phyloP scores from a whole-genome alignment of 495 filamentous ascomycete genomes.

The Hypoxylon lenormandii region DNA sequence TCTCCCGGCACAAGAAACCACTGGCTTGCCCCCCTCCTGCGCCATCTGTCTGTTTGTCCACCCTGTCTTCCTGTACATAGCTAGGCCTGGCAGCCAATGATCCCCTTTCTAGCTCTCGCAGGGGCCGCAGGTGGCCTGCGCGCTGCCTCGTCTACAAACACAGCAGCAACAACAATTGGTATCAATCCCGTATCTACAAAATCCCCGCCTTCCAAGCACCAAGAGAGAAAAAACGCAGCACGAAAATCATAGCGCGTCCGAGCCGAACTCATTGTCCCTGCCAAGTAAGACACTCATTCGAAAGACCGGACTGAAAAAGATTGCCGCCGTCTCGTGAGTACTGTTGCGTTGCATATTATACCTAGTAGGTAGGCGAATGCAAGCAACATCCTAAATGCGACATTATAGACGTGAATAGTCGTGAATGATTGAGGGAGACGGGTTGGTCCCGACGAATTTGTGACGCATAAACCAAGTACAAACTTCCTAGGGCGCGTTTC shows the following conservation, averaged over 20 bases:
- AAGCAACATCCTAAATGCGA: slow-evolving; percentile 5
- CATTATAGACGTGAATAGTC: slow-evolving; percentile 5
- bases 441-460: slow-evolving; percentile 15
- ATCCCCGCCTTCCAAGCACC: slow-evolving; percentile 16
- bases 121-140: slow-evolving; percentile 25
- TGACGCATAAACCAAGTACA: slow-evolving; percentile 11
- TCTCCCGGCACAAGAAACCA: slow-evolving; percentile 4
- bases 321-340: neutral
- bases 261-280: slow-evolving; percentile 22
- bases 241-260: slow-evolving; percentile 20
- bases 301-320: neutral
- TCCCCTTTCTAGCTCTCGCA: slow-evolving; percentile 1
- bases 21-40: slow-evolving; percentile 5
- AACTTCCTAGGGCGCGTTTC: slow-evolving; percentile 12
- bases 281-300: slow-evolving; percentile 21
- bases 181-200: slow-evolving; percentile 47
- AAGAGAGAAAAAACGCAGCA: slow-evolving; percentile 27
- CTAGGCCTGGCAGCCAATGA: slow-evolving; percentile 2
- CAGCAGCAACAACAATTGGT: slow-evolving; percentile 31
- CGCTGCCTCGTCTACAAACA: slow-evolving; percentile 36
- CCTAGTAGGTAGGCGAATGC: neutral
- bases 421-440: neutral
- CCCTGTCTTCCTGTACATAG: neutral
- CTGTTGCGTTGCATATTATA: slow-evolving; percentile 19
- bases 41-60: slow-evolving; percentile 1